These are phyloP conservation scores for Nitzschia sp. DNA, from an alignment of 108 stramenopile genomes.

Conservation along the genomic window DNA sequence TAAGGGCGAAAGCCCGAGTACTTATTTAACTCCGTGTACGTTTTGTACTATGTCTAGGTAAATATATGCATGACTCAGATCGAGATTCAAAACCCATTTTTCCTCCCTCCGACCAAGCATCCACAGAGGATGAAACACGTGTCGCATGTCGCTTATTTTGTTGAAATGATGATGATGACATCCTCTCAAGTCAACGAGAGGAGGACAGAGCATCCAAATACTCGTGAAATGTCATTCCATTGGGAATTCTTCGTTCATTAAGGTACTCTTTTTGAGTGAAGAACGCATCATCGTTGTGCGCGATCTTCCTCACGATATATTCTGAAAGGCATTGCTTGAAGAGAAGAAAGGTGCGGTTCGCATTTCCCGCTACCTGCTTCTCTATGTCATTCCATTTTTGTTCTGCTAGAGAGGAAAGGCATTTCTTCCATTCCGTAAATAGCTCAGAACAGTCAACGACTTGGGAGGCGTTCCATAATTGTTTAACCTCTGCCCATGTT, in stretches of 20 bases:
- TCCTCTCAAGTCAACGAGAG: constrained; percentile 31
- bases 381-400: constrained; percentile 1
- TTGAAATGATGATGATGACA: constrained; percentile 48
- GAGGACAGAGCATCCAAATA: not conserved
- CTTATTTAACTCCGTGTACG: no score
- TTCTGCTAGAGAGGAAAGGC: not conserved
- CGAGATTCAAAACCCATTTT: no score
- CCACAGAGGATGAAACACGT: no score
- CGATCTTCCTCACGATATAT: not conserved
- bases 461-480: not conserved
- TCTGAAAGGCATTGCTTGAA: constrained; percentile 3
- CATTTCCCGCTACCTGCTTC: not conserved
- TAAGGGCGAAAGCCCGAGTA: no score
- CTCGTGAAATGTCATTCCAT: constrained; percentile 1
- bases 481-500: not conserved
- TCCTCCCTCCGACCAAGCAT: no score
- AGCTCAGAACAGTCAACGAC: not conserved
- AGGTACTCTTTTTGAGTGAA: constrained; percentile 1
- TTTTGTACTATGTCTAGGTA: no score
- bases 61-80: no score
- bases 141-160: constrained; percentile 25
- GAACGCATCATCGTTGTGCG: constrained; percentile 2
- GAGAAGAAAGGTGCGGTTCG: not conserved
- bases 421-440: not conserved
- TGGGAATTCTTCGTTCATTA: not conserved